phyloP scores from a whole-genome alignment of 805 yeast species.

The Saturnispora galanensis region DNA sequence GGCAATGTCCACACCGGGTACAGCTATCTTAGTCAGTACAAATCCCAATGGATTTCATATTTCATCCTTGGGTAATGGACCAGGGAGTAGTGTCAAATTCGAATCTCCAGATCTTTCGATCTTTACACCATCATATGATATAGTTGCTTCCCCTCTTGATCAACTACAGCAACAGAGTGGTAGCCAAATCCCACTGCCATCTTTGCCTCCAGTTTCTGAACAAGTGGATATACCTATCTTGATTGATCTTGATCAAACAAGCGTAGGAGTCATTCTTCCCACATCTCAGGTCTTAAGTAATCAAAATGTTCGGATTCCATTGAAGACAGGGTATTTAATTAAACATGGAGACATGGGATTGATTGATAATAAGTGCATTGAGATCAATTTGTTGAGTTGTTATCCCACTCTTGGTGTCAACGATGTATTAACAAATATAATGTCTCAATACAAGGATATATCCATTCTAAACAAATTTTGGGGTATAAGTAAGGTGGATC shows the following conservation, averaged over 20 bases:
- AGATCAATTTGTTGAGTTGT: slow-evolving; percentile 62
- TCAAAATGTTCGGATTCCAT: slow-evolving; percentile 60
- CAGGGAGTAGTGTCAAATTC: slow-evolving; percentile 12
- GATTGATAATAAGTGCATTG: slow-evolving; percentile 31
- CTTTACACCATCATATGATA: slow-evolving; percentile 23
- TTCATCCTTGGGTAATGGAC: slow-evolving; percentile 2
- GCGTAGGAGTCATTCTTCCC: slow-evolving; percentile 49
- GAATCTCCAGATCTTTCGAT: slow-evolving; percentile 24
- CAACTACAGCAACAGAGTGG: slow-evolving; percentile 2
- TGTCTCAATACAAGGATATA: slow-evolving; percentile 50
- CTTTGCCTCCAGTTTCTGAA: slow-evolving; percentile 4
- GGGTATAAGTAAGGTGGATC: slow-evolving; percentile 9
- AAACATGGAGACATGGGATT: slow-evolving; percentile 24
- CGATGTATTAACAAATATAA: slow-evolving; percentile 42
- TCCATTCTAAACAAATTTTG: slow-evolving; percentile 22
- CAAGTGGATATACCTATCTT: slow-evolving; percentile 19
- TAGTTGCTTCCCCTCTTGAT: slow-evolving; percentile 21
- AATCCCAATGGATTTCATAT: slow-evolving; percentile 7
- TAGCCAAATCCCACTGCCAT: slow-evolving; percentile 1
- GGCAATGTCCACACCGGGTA: slow-evolving; percentile 15
- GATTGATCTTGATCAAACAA: slow-evolving; percentile 40
- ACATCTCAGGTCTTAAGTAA: slow-evolving; percentile 58
- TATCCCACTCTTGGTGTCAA: slow-evolving; percentile 54
- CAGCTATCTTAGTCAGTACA: slow-evolving; percentile 2
- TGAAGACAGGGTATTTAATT: slow-evolving; percentile 59